Conservation (phyloP, 192 early-diverging fungal species). For the Backusella tuberculispora region DNA sequence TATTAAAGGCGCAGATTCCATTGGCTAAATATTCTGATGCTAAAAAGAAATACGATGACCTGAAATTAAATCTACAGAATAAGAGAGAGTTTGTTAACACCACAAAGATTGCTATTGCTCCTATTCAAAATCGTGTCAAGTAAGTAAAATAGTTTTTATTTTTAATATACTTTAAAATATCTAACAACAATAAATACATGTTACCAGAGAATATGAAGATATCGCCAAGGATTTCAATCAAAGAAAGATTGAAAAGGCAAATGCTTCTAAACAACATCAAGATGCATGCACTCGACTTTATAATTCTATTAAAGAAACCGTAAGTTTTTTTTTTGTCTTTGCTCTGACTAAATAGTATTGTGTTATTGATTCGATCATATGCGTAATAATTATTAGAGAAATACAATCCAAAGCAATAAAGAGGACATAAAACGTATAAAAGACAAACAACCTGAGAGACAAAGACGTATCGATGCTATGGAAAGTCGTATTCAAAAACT, state of each 20-base stretch:
- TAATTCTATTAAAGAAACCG: not conserved
- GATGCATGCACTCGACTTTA: not conserved
- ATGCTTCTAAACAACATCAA: not conserved
- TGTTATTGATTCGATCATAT: too few species aligned
- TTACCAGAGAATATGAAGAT: not conserved
- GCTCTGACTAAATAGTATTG: too few species aligned
- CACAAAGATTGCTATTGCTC: conserved; percentile 43
- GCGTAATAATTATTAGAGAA: not conserved
- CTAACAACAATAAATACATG: not conserved
- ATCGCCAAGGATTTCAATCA: not conserved
- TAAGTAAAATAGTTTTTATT: conserved; percentile 22
- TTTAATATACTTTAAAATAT: not conserved
- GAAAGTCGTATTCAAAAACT: not conserved
- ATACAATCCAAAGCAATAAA: not conserved
- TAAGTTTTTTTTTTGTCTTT: not conserved
- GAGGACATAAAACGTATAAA: not conserved
- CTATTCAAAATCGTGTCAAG: conserved; percentile 40
- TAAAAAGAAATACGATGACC: conserved; percentile 50
- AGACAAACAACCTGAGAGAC: not conserved
- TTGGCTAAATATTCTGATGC: conserved; percentile 60
- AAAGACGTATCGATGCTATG: not conserved
- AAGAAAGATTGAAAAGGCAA: not conserved
- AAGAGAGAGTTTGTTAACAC: conserved; percentile 23
- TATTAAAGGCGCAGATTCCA: conserved; percentile 63
- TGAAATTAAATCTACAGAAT: conserved; percentile 20